Conservation (phyloP, 1,139 yeast genomes). For the Scheffersomyces titani region DNA sequence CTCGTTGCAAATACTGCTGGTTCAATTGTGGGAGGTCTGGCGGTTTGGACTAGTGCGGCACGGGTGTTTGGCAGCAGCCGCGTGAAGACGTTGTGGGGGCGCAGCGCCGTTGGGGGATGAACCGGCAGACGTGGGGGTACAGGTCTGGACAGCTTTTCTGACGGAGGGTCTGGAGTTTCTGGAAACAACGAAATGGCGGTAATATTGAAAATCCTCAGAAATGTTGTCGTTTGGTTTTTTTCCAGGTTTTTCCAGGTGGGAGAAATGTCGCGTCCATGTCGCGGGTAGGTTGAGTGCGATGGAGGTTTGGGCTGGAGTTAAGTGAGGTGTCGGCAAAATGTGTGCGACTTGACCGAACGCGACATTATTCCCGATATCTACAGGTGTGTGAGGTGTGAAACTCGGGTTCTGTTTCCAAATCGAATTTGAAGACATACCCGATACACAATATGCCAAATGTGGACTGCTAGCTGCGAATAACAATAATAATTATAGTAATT, state of each 20-base stretch:
- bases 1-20: background rate
- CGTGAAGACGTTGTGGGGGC: background rate
- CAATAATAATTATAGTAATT: background rate
- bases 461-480: background rate
- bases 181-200: background rate
- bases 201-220: background rate
- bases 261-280: background rate
- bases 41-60: background rate
- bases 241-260: background rate
- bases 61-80: background rate
- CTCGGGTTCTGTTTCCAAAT: background rate
- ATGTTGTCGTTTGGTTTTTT: background rate
- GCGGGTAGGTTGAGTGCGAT: background rate
- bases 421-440: background rate
- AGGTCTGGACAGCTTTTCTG: background rate
- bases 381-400: background rate
- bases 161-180: background rate
- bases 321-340: background rate
- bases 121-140: background rate
- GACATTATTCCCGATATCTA: background rate
- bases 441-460: background rate
- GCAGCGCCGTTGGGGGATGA: background rate
- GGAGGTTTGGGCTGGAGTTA: background rate
- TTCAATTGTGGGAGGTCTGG: background rate
- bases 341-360: background rate